Evolutionary conservation across 345 rosid genomes (phyloP).

Genomic region (Sisymbrium irio): DNA sequence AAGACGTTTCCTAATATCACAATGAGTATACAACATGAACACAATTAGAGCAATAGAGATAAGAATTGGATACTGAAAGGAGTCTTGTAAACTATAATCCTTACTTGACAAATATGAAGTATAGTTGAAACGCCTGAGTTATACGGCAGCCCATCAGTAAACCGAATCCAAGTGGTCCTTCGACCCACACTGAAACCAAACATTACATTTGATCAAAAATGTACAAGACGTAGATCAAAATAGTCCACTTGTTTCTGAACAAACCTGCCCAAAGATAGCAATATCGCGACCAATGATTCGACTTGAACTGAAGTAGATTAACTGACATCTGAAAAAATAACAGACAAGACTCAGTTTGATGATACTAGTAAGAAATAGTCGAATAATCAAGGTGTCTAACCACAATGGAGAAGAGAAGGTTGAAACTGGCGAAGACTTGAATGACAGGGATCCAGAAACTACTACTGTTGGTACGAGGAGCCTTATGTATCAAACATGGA

Average conservation of each 20-base stretch:
- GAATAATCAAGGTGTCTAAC: slow-evolving; percentile 35
- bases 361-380: background rate
- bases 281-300: slow-evolving; percentile 65
- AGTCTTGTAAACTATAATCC: background rate
- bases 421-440: slow-evolving; percentile 77
- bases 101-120: slow-evolving; percentile 81
- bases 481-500: slow-evolving; percentile 63
- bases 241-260: background rate
- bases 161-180: slow-evolving; percentile 94
- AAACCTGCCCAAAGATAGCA: slow-evolving; percentile 95
- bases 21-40: slow-evolving; percentile 3
- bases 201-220: slow-evolving; percentile 3
- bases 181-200: slow-evolving; percentile 72
- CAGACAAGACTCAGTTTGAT: background rate
- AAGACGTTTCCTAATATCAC: slow-evolving; percentile 58
- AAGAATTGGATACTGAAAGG: background rate
- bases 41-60: background rate
- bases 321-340: slow-evolving; percentile 52
- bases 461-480: slow-evolving; percentile 70
- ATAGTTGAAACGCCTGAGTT: slow-evolving; percentile 79
- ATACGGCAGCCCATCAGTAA: slow-evolving; percentile 83
- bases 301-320: slow-evolving; percentile 44
- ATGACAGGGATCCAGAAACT: slow-evolving; percentile 86
- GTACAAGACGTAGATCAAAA: background rate
- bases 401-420: slow-evolving; percentile 59